Evolutionary conservation across 1,284 basidiomycete species (phyloP), one percentile per base, ranked within the genome.

Genomic region (Lentinula novae-zelandiae): DNA sequence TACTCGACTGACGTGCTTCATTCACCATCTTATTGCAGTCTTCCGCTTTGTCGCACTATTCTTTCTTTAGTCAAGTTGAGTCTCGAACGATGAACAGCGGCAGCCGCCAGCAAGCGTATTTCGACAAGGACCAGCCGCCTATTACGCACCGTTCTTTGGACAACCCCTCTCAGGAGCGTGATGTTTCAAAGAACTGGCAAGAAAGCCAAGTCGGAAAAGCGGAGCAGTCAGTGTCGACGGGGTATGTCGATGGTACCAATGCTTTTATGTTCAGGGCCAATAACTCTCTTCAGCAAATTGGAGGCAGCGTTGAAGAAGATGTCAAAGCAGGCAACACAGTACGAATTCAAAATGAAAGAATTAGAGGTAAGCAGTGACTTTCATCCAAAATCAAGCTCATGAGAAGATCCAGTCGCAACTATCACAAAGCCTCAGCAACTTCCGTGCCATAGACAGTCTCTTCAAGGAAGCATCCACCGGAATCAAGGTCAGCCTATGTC

Each of bases 391-490:
- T 67, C 27, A 1, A 46, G 34, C 31, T 58, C 17, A 6, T 50
- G 58, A 40, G 59, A 31, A 52, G 44, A 33, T 57, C 5, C 67
- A 90, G 89, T 77, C 77, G 53, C 83, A 80, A 67, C 79, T 90
- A 52, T 78, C 84, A 34, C 83, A 87, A 65, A 82, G 85, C 67
- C 73, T 91, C 59, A 85, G 84, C 65, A 89, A 89, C 68, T 89
- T 89, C 58, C 77, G 85, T 54, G 84, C 85, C 9, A 84, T 91
- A 64, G 86, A 90, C 65, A 80, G 80, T 63, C 78, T 84, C 17
- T 78, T 91, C 33, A 82, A 83, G 62, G 86, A 87, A 56, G 80
- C 85, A 1, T 79, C 83, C 58, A 75, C 74, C 60, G 78, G 78
- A 46, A 75, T 91, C 20, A 81, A 85, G 67, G 89, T 87, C 2